phyloP scores from a whole-genome alignment of 2,329 filamentous ascomycete genomes.

The Talaromyces sp. region DNA sequence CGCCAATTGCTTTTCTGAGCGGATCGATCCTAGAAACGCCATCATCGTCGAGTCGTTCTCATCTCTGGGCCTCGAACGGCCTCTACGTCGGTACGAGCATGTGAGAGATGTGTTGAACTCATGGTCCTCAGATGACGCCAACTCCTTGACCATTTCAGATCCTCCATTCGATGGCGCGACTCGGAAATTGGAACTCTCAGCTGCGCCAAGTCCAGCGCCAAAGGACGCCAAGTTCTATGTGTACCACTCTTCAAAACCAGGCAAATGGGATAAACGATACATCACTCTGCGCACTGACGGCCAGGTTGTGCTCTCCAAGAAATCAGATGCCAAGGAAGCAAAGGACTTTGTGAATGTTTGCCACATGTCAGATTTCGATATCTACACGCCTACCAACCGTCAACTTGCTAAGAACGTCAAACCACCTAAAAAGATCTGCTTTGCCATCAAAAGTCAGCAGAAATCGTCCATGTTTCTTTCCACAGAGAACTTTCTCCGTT shows the following conservation, averaged over 20 bases:
- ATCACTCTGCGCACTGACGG: conserved; percentile 72
- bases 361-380: conserved; percentile 88
- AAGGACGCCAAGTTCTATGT: conserved; percentile 67
- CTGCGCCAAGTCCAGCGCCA: conserved; percentile 64
- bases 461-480: conserved; percentile 80
- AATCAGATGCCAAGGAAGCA: conserved; percentile 51
- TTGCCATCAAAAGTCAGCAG: conserved; percentile 88
- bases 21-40: conserved; percentile 63
- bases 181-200: conserved; percentile 58
- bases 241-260: conserved; percentile 75
- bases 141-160: conserved; percentile 67
- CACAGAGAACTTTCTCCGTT: conserved; percentile 85
- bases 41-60: conserved; percentile 76
- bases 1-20: conserved; percentile 60
- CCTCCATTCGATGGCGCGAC: conserved; percentile 52
- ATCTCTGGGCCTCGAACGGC: conserved; percentile 74
- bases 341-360: conserved; percentile 72
- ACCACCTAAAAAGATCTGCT: conserved; percentile 81
- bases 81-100: conserved; percentile 79
- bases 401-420: conserved; percentile 70
- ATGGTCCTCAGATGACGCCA: conserved; percentile 80
- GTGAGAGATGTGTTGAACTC: conserved; percentile 88
- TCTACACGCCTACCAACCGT: conserved; percentile 72
- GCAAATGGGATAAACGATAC: conserved; percentile 86
- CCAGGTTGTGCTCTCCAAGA: conserved; percentile 71